Percentiles rank a stretch among this genome's conserved stretches.
These are phyloP conservation scores for Wakefieldia striispora DNA, from an alignment of 768 basidiomycete species.

Conservation along the genomic window DNA sequence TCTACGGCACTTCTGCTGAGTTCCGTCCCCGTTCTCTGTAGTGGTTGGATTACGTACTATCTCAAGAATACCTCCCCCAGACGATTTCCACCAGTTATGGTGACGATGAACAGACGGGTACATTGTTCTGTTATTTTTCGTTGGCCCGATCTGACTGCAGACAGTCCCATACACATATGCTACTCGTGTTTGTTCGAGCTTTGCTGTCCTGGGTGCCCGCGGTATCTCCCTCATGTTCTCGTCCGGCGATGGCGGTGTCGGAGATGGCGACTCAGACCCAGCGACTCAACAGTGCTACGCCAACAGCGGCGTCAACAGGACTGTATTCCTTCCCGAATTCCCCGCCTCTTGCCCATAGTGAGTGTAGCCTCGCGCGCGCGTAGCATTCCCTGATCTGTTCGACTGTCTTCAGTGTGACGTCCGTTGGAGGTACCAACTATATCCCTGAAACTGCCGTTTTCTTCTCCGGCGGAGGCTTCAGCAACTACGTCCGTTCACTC, in stretches of 20 bases:
- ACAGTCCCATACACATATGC: slow-evolving; percentile 60
- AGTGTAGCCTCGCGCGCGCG: slow-evolving; percentile 4
- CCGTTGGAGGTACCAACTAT: slow-evolving; percentile 63
- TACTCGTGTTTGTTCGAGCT: slow-evolving; percentile 51
- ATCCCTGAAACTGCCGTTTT: slow-evolving; percentile 58
- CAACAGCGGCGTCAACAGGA: slow-evolving; percentile 55
- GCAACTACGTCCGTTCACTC: slow-evolving; percentile 50
- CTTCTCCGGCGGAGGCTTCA: slow-evolving; percentile 77
- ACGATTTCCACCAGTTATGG: slow-evolving; percentile 73
- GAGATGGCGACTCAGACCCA: slow-evolving; percentile 56
- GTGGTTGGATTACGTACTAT: slow-evolving; percentile 63
- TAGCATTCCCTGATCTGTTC: neutral
- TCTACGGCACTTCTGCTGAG: neutral
- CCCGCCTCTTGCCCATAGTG: slow-evolving; percentile 62
- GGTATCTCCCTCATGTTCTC: slow-evolving; percentile 65
- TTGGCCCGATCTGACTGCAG: neutral
- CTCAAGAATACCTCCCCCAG: slow-evolving; percentile 46
- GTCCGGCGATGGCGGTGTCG: slow-evolving; percentile 69
- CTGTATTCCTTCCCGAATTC: slow-evolving; percentile 57
- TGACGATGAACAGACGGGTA: slow-evolving; percentile 70
- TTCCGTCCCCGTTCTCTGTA: slow-evolving; percentile 22
- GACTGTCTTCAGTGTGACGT: slow-evolving; percentile 53
- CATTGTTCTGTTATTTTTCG: neutral
- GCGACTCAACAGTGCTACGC: slow-evolving; percentile 51
- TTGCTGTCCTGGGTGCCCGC: slow-evolving; percentile 68